Evolutionary conservation across 148 eudicot species (phyloP).

Genomic region (Heliosperma pusillum): DNA sequence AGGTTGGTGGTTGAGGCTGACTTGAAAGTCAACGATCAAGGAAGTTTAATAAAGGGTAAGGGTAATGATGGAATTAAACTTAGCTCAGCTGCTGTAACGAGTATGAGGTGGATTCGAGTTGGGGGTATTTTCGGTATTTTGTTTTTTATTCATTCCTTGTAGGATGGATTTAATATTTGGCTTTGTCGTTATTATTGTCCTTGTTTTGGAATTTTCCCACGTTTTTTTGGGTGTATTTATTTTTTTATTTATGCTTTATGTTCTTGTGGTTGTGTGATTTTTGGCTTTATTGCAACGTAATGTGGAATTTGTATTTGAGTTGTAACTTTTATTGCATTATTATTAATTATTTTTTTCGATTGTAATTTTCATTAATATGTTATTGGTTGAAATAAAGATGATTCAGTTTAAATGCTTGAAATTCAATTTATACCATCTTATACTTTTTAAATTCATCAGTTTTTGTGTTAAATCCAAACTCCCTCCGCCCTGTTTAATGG

Average conservation of each 20-base stretch:
- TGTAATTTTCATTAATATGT: too few species aligned
- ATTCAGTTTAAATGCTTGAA: too few species aligned
- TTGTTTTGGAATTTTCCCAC: background rate
- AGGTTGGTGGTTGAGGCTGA: slow-evolving; percentile 37
- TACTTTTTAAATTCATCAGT: too few species aligned
- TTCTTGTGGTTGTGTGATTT: background rate
- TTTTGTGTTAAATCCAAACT: too few species aligned
- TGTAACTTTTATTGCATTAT: too few species aligned
- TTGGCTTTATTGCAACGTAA: background rate
- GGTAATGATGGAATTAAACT: slow-evolving; percentile 54
- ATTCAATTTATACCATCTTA: too few species aligned
- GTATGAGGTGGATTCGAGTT: background rate
- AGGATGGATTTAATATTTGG: background rate
- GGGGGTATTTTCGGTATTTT: slow-evolving; percentile 17
- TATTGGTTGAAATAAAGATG: too few species aligned
- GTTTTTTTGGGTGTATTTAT: background rate
- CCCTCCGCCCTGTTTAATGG: too few species aligned
- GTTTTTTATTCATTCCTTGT: slow-evolving; percentile 4
- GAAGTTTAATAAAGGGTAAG: slow-evolving; percentile 36
- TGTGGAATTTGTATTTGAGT: too few species aligned
- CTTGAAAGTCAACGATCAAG: slow-evolving; percentile 42
- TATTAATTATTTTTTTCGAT: too few species aligned
- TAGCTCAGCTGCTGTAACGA: slow-evolving; percentile 31
- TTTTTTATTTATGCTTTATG: background rate
- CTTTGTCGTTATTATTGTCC: background rate